Conservation (phyloP, 305 asterid species). For the Fraxinus baroniana region DNA sequence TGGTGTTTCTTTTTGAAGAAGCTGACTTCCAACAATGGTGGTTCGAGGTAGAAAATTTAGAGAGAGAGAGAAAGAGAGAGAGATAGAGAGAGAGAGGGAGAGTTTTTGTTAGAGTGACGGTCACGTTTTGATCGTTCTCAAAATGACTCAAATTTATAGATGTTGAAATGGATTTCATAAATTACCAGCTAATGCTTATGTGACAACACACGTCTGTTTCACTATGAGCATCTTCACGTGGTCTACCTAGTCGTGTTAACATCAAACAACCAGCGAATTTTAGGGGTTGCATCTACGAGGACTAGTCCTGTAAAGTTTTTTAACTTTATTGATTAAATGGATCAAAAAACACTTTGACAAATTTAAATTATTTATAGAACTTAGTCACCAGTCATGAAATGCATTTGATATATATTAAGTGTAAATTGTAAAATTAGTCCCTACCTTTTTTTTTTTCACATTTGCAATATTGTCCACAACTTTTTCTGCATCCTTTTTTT, state of each 20-base stretch:
- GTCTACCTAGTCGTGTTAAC: background rate
- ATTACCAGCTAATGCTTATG: background rate
- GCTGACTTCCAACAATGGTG: background rate
- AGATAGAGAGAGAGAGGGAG: background rate
- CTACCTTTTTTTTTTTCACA: background rate
- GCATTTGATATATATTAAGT: background rate
- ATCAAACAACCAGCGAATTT: background rate
- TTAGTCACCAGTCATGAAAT: background rate
- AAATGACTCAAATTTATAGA: no score
- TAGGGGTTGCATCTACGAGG: background rate
- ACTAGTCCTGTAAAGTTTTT: no score
- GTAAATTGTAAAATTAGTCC: background rate
- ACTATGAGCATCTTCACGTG: background rate
- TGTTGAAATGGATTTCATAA: no score
- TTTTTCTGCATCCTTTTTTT: no score
- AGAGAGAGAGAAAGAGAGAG: no score
- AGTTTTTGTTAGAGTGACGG: background rate
- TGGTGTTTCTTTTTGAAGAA: background rate
- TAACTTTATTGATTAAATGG: background rate
- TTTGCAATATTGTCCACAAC: no score
- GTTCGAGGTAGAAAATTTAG: background rate
- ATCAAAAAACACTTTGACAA: background rate
- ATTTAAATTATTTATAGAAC: background rate
- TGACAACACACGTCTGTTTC: background rate
- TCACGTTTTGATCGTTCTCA: background rate